Percentiles rank a stretch among this genome's conserved stretches.
These are phyloP conservation scores for Neltuma alba DNA, from an alignment of 306 rosid species.

Conservation along the genomic window DNA sequence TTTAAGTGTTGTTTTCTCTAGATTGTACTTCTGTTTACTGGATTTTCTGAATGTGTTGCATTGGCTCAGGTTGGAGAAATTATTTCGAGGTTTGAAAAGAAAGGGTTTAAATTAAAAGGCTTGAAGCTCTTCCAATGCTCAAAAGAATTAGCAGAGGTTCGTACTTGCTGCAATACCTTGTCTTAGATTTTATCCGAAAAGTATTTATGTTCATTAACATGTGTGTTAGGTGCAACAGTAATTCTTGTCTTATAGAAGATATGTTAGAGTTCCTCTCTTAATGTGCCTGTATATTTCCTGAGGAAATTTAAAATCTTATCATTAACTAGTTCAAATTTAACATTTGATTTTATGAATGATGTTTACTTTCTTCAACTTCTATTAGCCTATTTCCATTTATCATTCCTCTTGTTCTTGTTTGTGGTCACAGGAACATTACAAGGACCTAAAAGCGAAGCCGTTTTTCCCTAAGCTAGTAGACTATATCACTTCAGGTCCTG, in stretches of 20 bases:
- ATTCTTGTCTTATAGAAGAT: neutral
- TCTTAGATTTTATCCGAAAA: neutral
- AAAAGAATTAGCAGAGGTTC: conserved; percentile 90
- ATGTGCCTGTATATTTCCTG: neutral
- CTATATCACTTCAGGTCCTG: conserved; percentile 96
- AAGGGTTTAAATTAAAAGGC: conserved; percentile 92
- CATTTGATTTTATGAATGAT: neutral
- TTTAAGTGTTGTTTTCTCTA: neutral
- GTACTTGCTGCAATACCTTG: conserved; percentile 32
- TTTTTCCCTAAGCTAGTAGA: conserved; percentile 86
- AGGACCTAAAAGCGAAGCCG: conserved; percentile 79
- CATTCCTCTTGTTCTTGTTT: conserved; percentile 30
- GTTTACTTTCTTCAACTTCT: conserved; percentile 25
- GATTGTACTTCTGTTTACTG: conserved; percentile 16
- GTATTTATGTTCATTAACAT: neutral
- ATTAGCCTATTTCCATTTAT: conserved; percentile 1
- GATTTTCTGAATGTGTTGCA: conserved; percentile 22
- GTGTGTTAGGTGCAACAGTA: conserved; percentile 8
- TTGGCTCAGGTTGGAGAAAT: conserved; percentile 89
- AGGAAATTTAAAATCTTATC: neutral
- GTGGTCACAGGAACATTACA: conserved; percentile 84
- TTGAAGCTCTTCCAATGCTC: conserved; percentile 95
- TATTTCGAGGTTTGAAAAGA: conserved; percentile 91
- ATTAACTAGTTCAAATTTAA: neutral
- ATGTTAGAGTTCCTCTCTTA: conserved; percentile 6